Conservation (phyloP, 768 basidiomycete species). For the Leccinellum luteum region DNA sequence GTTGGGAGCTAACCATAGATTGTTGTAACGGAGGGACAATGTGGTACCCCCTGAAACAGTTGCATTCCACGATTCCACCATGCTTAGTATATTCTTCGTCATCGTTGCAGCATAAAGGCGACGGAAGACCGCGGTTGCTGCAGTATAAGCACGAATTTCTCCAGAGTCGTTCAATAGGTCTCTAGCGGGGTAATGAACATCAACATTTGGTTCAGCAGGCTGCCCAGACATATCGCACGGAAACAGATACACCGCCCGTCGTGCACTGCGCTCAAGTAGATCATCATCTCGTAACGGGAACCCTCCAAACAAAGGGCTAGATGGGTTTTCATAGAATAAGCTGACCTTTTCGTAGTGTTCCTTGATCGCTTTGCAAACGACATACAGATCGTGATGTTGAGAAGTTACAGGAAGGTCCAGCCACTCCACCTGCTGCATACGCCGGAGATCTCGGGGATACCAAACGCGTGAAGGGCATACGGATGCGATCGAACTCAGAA, state of each 20-base stretch:
- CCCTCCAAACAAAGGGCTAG: neutral
- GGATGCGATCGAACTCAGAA: conserved; percentile 32
- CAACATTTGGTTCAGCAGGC: neutral
- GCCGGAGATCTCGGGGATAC: conserved; percentile 19
- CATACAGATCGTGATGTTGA: conserved; percentile 29
- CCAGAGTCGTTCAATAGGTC: neutral
- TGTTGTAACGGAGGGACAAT: conserved; percentile 16
- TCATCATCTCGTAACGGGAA: neutral
- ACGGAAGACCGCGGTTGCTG: neutral
- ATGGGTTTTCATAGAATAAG: conserved; percentile 3
- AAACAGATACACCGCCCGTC: conserved; percentile 9
- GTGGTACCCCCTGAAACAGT: neutral
- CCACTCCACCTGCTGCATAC: conserved; percentile 42
- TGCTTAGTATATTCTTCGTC: neutral
- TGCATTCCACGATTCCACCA: neutral
- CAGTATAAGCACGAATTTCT: conserved; percentile 6
- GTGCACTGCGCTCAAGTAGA: conserved; percentile 14
- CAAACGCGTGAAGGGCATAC: conserved; percentile 30
- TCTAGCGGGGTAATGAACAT: conserved; percentile 9
- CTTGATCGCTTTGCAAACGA: conserved; percentile 25
- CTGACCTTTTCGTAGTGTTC: conserved; percentile 15
- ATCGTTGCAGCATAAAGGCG: neutral
- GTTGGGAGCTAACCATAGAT: conserved; percentile 22
- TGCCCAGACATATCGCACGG: conserved; percentile 3
- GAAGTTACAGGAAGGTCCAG: conserved; percentile 13